Evolutionary conservation across 345 rosid species (phyloP), one percentile per base, ranked within the genome.

Genomic region (Gossypium anomalum): DNA sequence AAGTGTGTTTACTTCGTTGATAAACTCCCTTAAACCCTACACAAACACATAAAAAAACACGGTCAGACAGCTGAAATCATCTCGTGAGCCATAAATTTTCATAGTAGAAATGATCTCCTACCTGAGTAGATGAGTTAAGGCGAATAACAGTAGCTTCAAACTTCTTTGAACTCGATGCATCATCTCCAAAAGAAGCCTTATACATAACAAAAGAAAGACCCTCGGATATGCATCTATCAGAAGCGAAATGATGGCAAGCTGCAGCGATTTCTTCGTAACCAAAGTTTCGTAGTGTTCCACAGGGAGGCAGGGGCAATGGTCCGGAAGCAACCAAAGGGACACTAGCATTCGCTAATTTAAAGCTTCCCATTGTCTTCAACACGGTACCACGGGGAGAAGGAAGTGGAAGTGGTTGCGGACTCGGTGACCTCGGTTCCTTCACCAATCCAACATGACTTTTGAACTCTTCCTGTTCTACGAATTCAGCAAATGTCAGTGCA

Each of bases 121-220:
- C 98, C 99, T 88, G 97, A 72, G 80, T 49, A 8, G 93, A 86
- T 7, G 88, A 71, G 69, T 89, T 87, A 79, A 95, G 96, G 19
- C 94, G 89, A 19, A 90, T 94, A 74, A 95, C 94, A 76, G 86
- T 95, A 55, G 99, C 99, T 41, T 95, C 99, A 62, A 90, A 88
- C 86, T 83, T 93, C 80, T 88, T 95, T 22, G 89, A 83, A 74
- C 86, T 80, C 15, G 89, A 85, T 52, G 73, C 79, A 65, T 93
- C 97, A 59, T 90, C 97, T 49, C 94, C 92, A 70, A 95, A 95
- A 9, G 99, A 90, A 74, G 98, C 99, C 78, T 83, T 86, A 70
- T 89, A 95, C 81, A 91, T 85, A 19, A 88, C 78, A 9, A 94
- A 91, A 3, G 99, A 93, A 47, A 95, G 91, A 76, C 98, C 90